Percentiles rank a stretch among this genome's conserved stretches.
Conservation (phyloP, 164 flowering plant species). For the Annona cherimola region DNA sequence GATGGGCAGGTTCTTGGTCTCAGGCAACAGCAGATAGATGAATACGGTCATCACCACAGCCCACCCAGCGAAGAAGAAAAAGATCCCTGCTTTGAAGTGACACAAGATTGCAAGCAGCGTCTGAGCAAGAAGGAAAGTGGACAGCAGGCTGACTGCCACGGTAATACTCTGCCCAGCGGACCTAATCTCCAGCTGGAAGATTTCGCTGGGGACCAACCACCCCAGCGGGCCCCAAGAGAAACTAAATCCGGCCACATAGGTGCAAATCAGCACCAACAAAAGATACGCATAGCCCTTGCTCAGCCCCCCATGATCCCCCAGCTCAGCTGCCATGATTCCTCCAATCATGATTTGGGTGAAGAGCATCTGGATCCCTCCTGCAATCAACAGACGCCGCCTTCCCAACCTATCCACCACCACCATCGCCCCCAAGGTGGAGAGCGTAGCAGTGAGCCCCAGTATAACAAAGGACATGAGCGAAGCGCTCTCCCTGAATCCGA, state of each 20-base stretch:
- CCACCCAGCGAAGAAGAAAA: conserved; percentile 35
- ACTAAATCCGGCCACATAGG: conserved; percentile 26
- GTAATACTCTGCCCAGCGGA: conserved; percentile 27
- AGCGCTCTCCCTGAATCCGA: conserved; percentile 27
- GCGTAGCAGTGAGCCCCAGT: conserved; percentile 15
- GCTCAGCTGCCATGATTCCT: conserved; percentile 19
- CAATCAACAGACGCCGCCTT: conserved; percentile 14
- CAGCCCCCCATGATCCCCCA: conserved; percentile 21
- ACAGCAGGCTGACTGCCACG: conserved; percentile 18
- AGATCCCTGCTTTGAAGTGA: conserved; percentile 24
- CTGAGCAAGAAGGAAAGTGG: conserved; percentile 27
- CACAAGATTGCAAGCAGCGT: conserved; percentile 27
- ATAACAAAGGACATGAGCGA: conserved; percentile 20
- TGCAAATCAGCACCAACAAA: conserved; percentile 14
- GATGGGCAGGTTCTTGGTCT: conserved; percentile 22
- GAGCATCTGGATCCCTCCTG: conserved; percentile 26
- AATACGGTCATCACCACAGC: conserved; percentile 27
- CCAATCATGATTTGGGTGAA: conserved; percentile 19
- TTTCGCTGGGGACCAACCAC: conserved; percentile 31
- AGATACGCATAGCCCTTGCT: conserved; percentile 15
- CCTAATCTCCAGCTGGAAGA: conserved; percentile 25
- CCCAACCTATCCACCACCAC: conserved; percentile 19
- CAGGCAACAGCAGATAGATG: conserved; percentile 18
- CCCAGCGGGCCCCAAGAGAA: conserved; percentile 31
- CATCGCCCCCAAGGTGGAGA: conserved; percentile 20